phyloP scores from a whole-genome alignment of 164 flowering plant species.

The Magnolia kwangsiensis region DNA sequence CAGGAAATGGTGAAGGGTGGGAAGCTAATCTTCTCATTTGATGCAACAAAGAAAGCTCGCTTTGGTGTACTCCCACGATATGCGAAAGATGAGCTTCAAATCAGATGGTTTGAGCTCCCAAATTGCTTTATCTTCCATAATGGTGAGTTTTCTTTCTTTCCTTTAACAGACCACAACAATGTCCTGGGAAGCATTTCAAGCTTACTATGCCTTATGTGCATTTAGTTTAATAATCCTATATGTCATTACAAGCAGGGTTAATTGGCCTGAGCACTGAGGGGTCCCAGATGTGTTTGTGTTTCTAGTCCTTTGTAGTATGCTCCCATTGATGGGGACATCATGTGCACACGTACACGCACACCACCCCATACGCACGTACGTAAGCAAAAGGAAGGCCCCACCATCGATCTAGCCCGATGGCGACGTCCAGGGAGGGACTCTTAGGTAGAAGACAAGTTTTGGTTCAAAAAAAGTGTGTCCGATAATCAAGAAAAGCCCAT shows the following conservation, averaged over 20 bases:
- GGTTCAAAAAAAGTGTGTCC: no score
- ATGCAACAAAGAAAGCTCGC: constrained; percentile 72
- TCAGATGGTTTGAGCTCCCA: constrained; percentile 98
- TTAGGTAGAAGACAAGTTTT: no score
- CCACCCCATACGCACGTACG: no score
- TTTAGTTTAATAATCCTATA: neutral
- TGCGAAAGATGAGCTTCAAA: constrained; percentile 76
- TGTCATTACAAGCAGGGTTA: neutral
- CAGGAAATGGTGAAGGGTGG: constrained; percentile 95
- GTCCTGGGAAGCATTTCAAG: neutral
- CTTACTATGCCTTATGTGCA: neutral
- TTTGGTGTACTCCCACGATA: constrained; percentile 97
- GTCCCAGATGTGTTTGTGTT: neutral
- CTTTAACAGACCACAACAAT: neutral
- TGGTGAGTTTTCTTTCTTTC: constrained; percentile 39
- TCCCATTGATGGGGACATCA: no score
- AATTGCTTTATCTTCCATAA: constrained; percentile 96
- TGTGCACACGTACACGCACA: no score
- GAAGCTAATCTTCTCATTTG: constrained; percentile 63
- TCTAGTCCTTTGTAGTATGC: neutral
- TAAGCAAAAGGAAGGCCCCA: no score
- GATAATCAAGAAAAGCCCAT: no score
- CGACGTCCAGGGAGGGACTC: no score
- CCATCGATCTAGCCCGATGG: no score
- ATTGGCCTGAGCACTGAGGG: neutral